phyloP scores from a whole-genome alignment of 169 alveolate species.

The Plasmodium malariae region DNA sequence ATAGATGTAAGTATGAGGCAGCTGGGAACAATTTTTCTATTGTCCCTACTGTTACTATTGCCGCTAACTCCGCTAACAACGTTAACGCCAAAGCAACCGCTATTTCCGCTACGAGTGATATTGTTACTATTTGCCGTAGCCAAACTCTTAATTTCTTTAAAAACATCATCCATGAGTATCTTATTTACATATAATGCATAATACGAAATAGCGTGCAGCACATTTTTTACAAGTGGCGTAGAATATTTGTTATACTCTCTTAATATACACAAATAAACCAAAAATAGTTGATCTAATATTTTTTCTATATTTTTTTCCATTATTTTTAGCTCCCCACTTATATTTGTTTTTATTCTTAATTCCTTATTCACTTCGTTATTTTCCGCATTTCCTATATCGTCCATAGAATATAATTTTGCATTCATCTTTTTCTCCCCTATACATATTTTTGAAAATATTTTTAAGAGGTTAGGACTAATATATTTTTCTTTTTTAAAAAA shows the following conservation, averaged over 20 bases:
- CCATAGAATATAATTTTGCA: conserved; percentile 45
- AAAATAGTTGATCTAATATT: conserved; percentile 59
- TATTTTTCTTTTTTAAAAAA: conserved; percentile 38
- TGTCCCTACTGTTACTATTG: background rate
- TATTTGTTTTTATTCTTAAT: conserved; percentile 42
- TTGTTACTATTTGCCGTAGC: conserved; percentile 19
- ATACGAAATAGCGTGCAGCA: conserved; percentile 25
- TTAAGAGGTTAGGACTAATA: conserved; percentile 37
- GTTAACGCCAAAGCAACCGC: too few relatives aligned
- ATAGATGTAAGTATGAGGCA: conserved; percentile 12
- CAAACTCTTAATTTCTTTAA: conserved; percentile 36
- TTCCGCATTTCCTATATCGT: background rate
- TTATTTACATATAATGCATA: conserved; percentile 69
- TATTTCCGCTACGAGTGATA: too few relatives aligned
- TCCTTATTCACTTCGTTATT: background rate
- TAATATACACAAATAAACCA: conserved; percentile 54
- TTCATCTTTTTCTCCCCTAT: conserved; percentile 46
- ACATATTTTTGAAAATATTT: conserved; percentile 31
- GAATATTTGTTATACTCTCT: conserved; percentile 48
- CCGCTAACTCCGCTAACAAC: too few relatives aligned
- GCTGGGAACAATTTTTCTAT: background rate
- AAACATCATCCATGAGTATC: conserved; percentile 68
- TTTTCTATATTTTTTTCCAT: conserved; percentile 55
- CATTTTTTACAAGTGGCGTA: conserved; percentile 20
- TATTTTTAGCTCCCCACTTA: conserved; percentile 62